phyloP scores from a whole-genome alignment of 2,329 filamentous ascomycete genomes.

The Sclerotinia trifoliorum region DNA sequence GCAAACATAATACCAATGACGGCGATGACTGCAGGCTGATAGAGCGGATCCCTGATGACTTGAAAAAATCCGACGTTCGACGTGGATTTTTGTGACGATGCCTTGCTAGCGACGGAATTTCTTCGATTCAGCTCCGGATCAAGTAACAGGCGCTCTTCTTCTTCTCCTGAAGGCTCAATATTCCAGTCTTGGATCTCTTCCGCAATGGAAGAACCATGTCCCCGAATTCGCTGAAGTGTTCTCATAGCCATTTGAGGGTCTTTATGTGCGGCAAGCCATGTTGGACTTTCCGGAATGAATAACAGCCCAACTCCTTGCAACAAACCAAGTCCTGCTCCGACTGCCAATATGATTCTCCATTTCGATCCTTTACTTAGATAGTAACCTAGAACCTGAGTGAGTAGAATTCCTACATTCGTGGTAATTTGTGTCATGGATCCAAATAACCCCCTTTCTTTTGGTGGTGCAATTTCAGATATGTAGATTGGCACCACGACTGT shows the following conservation, averaged over 20 bases:
- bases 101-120: conserved; percentile 34
- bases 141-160: conserved; percentile 36
- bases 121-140: conserved; percentile 30
- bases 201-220: conserved; percentile 64
- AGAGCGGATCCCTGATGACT: conserved; percentile 65
- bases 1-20: conserved; percentile 89
- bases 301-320: conserved; percentile 69
- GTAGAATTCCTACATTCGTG: conserved; percentile 86
- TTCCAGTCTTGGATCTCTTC: conserved; percentile 68
- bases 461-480: conserved; percentile 86
- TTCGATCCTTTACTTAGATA: conserved; percentile 76
- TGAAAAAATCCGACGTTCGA: conserved; percentile 58
- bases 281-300: conserved; percentile 81
- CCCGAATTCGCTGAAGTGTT: conserved; percentile 73
- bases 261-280: conserved; percentile 74
- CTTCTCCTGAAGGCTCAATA: conserved; percentile 38
- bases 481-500: conserved; percentile 94
- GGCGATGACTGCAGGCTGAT: conserved; percentile 73
- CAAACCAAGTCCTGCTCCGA: conserved; percentile 66
- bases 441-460: conserved; percentile 73
- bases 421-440: conserved; percentile 85
- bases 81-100: conserved; percentile 33
- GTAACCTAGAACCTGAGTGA: conserved; percentile 79
- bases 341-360: conserved; percentile 81
- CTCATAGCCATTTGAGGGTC: conserved; percentile 59